Evolutionary conservation across 208 protist species (phyloP).

Genomic region (Crithidia expoeki): DNA sequence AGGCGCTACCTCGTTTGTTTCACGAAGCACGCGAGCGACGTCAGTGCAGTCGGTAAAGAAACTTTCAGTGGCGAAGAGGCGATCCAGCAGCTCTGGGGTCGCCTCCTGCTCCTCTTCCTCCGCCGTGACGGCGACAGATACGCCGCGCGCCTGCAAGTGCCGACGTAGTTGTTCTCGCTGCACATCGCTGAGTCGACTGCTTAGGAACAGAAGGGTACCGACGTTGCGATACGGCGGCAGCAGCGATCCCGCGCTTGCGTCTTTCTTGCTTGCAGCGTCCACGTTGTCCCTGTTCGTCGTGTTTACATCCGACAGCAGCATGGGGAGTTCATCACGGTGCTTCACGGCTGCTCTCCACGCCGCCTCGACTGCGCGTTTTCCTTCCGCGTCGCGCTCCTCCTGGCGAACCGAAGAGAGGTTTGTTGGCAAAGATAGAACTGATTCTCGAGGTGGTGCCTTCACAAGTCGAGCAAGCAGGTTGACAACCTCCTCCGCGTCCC

Average conservation of each 20-base stretch:
- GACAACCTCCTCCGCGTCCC: constrained; percentile 25
- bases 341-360: constrained; percentile 13
- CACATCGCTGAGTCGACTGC: constrained; percentile 6
- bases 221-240: constrained; percentile 27
- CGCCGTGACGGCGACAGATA: constrained; percentile 8
- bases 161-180: constrained; percentile 16
- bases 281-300: background rate
- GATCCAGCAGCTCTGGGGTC: constrained; percentile 31
- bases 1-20: constrained; percentile 3
- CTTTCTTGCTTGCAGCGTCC: background rate
- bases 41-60: constrained; percentile 14
- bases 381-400: constrained; percentile 16
- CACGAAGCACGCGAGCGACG: constrained; percentile 16
- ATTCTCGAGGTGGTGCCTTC: background rate
- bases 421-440: background rate
- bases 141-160: constrained; percentile 18
- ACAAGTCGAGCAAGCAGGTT: constrained; percentile 2
- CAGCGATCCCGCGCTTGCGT: constrained; percentile 7
- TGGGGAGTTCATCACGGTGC: constrained; percentile 19
- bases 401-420: constrained; percentile 10
- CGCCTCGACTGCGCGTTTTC: constrained; percentile 22
- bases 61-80: constrained; percentile 24
- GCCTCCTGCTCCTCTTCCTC: constrained; percentile 34
- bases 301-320: background rate
- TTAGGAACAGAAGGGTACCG: constrained; percentile 32